Base-by-base conservation (phyloP, 2,329 filamentous ascomycete genomes). In the Juglanconis sp. region DNA sequence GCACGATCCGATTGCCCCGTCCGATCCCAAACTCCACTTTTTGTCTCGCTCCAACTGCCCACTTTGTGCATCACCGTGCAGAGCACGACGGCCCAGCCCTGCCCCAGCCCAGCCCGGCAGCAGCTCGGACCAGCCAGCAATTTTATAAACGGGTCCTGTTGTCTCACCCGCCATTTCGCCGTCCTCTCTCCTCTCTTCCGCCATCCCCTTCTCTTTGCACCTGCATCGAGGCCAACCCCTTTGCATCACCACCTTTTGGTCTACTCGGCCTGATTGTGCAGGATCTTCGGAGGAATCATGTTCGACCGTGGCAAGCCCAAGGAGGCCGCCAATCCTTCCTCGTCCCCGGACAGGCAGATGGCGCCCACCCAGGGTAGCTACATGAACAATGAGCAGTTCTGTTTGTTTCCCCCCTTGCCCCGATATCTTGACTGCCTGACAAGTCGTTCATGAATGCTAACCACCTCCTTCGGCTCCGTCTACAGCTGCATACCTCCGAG, bases 381-480 rank as follows among this genome's bases (percentile, higher is more conserved):
- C 73, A 88, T 89, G 86, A 80, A 79, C 61, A 87, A 82, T 70
- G 85, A 88, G 55, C 85, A 89, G 71, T 87, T 88, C 68, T 85
- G 86, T 88, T 78, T 69, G 79, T 56, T 38, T 46, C 57, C 40
- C 34, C 32, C 15, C 42, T 30, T 10, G 30, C 13, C 42, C n/a
- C 9, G 17, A 24, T 66, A 62, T 34, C 58, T 65, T n/a, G 62
- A 44, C 47, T 49, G 44, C 53, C 32, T 35, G 15, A 24, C 54
- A 57, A 57, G 15, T 38, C 4, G 5, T 15, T 5, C 9, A 38
- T 42, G 42, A 34, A 57, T 52, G 58, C 63, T 65, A 51, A 66
- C 62, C 59, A 61, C 60, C 61, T 52, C 60, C 66, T 53, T 11
- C 38, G 17, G 2, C 17, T 32, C 44, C 49, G 42, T 40, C 47